Conservation (phyloP, 106 monocot genomes). For the Dendrobium huoshanense region DNA sequence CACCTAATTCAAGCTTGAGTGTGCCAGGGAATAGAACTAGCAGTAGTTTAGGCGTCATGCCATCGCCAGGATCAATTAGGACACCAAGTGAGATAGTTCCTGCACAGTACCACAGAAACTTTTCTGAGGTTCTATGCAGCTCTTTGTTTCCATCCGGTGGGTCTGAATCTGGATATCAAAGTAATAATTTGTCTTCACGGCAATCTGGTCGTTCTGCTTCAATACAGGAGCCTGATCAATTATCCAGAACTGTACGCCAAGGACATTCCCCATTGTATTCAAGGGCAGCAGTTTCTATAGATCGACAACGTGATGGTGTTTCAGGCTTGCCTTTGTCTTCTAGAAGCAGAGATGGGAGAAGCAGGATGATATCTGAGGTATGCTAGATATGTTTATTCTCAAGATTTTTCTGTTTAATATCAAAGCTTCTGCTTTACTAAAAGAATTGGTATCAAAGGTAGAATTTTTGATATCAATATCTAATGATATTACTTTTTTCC, state of each 20-base stretch:
- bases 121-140: constrained; percentile 26
- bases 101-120: constrained; percentile 20
- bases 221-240: constrained; percentile 23
- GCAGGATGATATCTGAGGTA: constrained; percentile 59
- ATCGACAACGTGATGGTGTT: constrained; percentile 45
- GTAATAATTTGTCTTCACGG: constrained; percentile 22
- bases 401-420: background rate
- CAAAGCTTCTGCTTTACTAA: background rate
- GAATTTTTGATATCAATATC: background rate
- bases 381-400: constrained; percentile 8
- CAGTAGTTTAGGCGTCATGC: constrained; percentile 20
- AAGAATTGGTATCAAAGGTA: background rate
- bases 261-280: constrained; percentile 25
- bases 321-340: constrained; percentile 27
- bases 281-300: constrained; percentile 39
- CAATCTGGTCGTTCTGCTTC: constrained; percentile 25
- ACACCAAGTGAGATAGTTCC: constrained; percentile 27
- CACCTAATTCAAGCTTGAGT: constrained; percentile 19
- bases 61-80: constrained; percentile 29
- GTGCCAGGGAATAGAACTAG: constrained; percentile 26
- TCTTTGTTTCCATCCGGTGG: constrained; percentile 15
- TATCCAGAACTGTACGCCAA: constrained; percentile 13
- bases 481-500: background rate
- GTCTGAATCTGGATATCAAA: constrained; percentile 27
- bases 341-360: constrained; percentile 58